These are phyloP conservation scores for Niveomyces coronatus DNA, from an alignment of 2,329 filamentous ascomycete genomes.

Conservation along the genomic window DNA sequence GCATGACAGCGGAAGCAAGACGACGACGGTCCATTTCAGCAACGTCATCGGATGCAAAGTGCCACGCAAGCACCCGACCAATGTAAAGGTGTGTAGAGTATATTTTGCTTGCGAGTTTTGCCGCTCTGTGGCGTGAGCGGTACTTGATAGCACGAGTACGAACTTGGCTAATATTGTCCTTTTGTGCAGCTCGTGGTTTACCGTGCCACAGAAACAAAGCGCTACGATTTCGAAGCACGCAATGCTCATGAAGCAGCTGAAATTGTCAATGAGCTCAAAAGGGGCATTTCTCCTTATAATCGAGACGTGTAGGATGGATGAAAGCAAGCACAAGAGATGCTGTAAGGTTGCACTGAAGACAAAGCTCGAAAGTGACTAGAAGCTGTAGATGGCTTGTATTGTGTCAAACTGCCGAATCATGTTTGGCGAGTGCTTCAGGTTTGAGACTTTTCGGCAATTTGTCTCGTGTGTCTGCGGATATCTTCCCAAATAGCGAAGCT, in stretches of 20 bases:
- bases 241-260: conserved; percentile 63
- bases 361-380: too few species aligned
- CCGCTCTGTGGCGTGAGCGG: too few species aligned
- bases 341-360: not conserved
- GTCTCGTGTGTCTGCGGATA: too few species aligned
- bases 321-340: not conserved
- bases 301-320: conserved; percentile 30
- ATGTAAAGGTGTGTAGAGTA: conserved; percentile 54
- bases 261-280: conserved; percentile 70
- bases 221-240: conserved; percentile 78
- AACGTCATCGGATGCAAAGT: conserved; percentile 77
- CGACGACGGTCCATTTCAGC: conserved; percentile 72
- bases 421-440: too few species aligned
- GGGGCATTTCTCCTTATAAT: conserved; percentile 56
- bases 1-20: conserved; percentile 55
- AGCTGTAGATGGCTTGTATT: too few species aligned
- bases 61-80: conserved; percentile 66
- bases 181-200: conserved; percentile 55
- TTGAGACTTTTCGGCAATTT: too few species aligned
- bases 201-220: conserved; percentile 64
- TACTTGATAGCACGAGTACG: too few species aligned
- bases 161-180: too few species aligned
- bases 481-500: too few species aligned
- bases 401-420: too few species aligned
- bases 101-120: not conserved